A percentile compares a stretch with the other conserved stretches of the same genome.
Evolutionary conservation across 164 flowering plant species (phyloP).

Genomic region (Kalanchoe fedtschenkoi): DNA sequence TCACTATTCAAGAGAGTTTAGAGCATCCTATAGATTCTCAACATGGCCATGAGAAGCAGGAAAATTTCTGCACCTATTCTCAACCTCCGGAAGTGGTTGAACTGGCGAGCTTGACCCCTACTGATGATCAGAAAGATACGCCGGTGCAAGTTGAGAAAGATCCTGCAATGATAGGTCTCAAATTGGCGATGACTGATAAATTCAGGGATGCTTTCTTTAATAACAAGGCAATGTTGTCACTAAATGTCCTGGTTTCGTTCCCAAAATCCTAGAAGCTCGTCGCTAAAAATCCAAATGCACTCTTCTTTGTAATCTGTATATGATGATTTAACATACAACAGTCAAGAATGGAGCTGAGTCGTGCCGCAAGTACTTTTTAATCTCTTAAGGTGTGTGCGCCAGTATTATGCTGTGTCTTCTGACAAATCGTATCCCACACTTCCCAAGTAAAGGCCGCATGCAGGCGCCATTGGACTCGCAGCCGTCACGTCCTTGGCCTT

Average conservation of each 20-base stretch:
- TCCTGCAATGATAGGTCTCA: constrained; percentile 13
- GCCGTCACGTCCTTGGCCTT: constrained; percentile 61
- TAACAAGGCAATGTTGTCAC: too few species aligned
- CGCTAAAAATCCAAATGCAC: too few species aligned
- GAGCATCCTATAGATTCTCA: constrained; percentile 23
- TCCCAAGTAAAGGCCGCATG: constrained; percentile 87
- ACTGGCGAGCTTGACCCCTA: constrained; percentile 10
- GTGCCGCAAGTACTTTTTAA: background rate
- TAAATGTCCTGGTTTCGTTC: too few species aligned
- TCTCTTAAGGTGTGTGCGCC: background rate
- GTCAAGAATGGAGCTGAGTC: background rate
- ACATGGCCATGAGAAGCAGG: constrained; percentile 19
- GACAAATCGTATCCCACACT: constrained; percentile 69
- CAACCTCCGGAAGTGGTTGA: constrained; percentile 18
- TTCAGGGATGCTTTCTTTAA: too few species aligned
- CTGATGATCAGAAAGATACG: constrained; percentile 15
- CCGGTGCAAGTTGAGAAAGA: constrained; percentile 23
- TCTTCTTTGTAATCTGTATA: too few species aligned
- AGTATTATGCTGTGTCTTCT: constrained; percentile 10
- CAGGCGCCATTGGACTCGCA: constrained; percentile 93
- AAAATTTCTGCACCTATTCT: constrained; percentile 22
- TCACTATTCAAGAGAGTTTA: constrained; percentile 18
- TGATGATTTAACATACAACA: too few species aligned
- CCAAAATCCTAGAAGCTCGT: too few species aligned
- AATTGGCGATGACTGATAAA: too few species aligned